Base-by-base conservation (phyloP, 176 grass and related monocot species). In the Tuctoria greenei region DNA sequence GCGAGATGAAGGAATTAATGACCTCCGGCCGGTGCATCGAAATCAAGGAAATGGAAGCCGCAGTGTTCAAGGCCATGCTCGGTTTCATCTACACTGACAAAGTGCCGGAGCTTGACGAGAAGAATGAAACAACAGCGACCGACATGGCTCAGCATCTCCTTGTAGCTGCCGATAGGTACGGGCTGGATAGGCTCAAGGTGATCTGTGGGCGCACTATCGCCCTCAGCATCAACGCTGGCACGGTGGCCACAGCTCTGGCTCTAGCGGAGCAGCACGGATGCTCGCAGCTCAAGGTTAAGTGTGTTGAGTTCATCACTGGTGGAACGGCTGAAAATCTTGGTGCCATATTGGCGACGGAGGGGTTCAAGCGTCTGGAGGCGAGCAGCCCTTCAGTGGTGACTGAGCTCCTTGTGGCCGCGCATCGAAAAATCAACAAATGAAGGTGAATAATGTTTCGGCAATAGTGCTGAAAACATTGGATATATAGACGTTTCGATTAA, bases 11-110 rank as follows among this genome's bases (percentile, higher is more conserved):
- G 46, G 71, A 75, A 44, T n/a, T n/a, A n/a, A 83, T 12, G 23
- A 11, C 6, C 45, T 25, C 20, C 18, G 4, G n/a, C n/a, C n/a
- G 55, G n/a, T 9, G 6, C 31, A 65, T 75, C 11, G 66, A 83
- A 31, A 65, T 83, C 24, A 40, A 65, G 38, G 69, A 63, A 4
- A 83, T 67, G 44, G 34, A 80, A 24, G 65, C 65, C 4, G 50
- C 34, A 17, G 49, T 61, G 10, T 86, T 80, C 40, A 26, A 54
- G 57, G 86, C 81, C 68, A 34, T 89, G 61, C 65, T 89, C n/a
- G 61, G 71, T 54, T 89, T 89, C 67, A 68, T 88, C 44, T 88
- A 88, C 58, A 74, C 66, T 7, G 76, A 81, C 83, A 54, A 11
- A 3, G 10, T 44, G 42, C 42, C 42, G 9, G 42, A 44, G 42